A percentile compares a stretch with the other conserved stretches of the same genome.
These are phyloP conservation scores for Talaromyces verruculosus DNA, from an alignment of 2,329 filamentous ascomycete genomes.

Conservation along the genomic window DNA sequence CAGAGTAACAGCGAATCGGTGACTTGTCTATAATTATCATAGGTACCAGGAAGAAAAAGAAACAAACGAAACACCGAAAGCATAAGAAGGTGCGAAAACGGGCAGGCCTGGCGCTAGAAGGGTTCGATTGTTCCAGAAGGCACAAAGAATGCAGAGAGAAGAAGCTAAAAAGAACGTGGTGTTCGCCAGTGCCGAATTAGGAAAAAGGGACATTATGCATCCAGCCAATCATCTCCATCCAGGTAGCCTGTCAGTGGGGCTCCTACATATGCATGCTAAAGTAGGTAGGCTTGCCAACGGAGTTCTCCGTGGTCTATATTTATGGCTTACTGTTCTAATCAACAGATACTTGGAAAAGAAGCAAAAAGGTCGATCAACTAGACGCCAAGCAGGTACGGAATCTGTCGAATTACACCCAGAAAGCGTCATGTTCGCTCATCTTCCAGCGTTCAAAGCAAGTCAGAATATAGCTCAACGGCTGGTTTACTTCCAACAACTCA, in stretches of 20 bases:
- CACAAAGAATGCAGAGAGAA: background rate
- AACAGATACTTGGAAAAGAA: too few species aligned
- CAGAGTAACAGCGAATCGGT: background rate
- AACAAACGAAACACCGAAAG: background rate
- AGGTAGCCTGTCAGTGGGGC: background rate
- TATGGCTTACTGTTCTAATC: background rate
- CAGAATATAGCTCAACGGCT: background rate
- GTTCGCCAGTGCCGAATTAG: background rate
- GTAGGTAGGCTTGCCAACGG: background rate
- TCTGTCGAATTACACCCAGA: background rate
- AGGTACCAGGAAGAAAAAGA: background rate
- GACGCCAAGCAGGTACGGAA: too few species aligned
- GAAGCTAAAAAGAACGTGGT: conserved; percentile 7
- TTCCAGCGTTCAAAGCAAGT: background rate
- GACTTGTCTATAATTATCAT: background rate
- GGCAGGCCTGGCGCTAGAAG: background rate
- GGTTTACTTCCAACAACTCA: background rate
- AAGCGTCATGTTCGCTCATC: background rate
- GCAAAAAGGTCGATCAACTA: too few species aligned
- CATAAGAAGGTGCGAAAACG: background rate
- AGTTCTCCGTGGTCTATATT: background rate
- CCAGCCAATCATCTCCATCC: background rate
- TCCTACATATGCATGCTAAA: too few species aligned
- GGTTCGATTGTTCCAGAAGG: conserved; percentile 3
- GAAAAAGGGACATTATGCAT: background rate